These are phyloP conservation scores for Pestalotiopsis sp. DNA, from an alignment of 2,329 filamentous ascomycete species.

Conservation along the genomic window DNA sequence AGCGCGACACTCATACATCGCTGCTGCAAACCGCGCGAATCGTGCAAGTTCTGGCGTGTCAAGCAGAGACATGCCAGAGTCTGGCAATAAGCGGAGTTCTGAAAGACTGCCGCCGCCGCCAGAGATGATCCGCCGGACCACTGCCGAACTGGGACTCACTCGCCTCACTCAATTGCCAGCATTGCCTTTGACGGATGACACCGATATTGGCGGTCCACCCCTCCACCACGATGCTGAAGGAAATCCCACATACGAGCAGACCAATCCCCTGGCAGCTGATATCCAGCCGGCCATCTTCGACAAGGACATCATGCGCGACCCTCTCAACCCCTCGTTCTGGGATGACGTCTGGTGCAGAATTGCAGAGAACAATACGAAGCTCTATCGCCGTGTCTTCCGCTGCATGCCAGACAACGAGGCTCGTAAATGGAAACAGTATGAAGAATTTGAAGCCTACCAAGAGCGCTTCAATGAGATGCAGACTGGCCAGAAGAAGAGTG, in stretches of 20 bases:
- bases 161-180: constrained; percentile 71
- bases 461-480: constrained; percentile 74
- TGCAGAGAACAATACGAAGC: constrained; percentile 92
- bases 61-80: constrained; percentile 35
- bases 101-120: constrained; percentile 62
- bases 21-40: neutral
- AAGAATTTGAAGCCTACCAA: constrained; percentile 77
- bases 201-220: constrained; percentile 79
- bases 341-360: constrained; percentile 86
- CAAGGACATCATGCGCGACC: constrained; percentile 94
- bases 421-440: constrained; percentile 90
- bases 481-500: constrained; percentile 57
- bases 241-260: constrained; percentile 43
- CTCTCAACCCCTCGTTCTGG: constrained; percentile 79
- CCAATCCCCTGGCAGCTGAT: constrained; percentile 64
- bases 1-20: constrained; percentile 61
- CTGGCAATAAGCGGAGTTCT: constrained; percentile 38
- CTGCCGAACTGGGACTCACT: constrained; percentile 68
- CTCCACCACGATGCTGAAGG: constrained; percentile 56
- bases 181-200: constrained; percentile 73
- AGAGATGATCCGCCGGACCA: constrained; percentile 60
- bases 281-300: constrained; percentile 75
- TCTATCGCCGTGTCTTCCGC: constrained; percentile 91
- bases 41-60: constrained; percentile 17
- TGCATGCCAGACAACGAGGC: constrained; percentile 98